Conservation (phyloP, 768 basidiomycete genomes). For the Pisolithus albus region DNA sequence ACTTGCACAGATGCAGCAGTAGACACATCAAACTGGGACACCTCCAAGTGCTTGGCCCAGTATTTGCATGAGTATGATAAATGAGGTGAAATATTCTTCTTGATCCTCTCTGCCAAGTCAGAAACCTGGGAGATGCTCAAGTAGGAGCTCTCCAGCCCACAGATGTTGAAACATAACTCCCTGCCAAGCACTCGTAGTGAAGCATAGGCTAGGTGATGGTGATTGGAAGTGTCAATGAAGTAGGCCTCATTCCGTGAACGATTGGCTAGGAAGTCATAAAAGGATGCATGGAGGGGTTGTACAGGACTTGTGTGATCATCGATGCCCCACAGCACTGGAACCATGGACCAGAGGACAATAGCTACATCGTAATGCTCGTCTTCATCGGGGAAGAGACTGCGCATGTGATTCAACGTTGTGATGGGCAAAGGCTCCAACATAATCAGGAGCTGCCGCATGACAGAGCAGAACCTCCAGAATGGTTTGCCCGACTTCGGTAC, state of each 20-base stretch:
- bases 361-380: neutral
- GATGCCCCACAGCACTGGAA: constrained; percentile 5
- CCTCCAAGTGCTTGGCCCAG: constrained; percentile 8
- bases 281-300: constrained; percentile 23
- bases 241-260: constrained; percentile 7
- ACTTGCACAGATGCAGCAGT: neutral
- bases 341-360: neutral
- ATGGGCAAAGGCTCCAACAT: constrained; percentile 3
- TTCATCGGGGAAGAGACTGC: neutral
- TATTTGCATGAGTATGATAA: constrained; percentile 7
- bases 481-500: neutral
- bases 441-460: neutral
- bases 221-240: constrained; percentile 6
- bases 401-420: neutral
- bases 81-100: neutral
- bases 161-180: constrained; percentile 31
- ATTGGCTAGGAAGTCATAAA: constrained; percentile 21
- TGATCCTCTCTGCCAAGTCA: neutral
- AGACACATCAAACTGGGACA: neutral
- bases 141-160: constrained; percentile 25
- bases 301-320: constrained; percentile 1
- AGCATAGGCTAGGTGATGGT: constrained; percentile 16
- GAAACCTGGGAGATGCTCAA: constrained; percentile 19
- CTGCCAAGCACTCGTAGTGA: constrained; percentile 23
- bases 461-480: neutral